Conservation (phyloP, 768 basidiomycete species). For the Russula earlei region DNA sequence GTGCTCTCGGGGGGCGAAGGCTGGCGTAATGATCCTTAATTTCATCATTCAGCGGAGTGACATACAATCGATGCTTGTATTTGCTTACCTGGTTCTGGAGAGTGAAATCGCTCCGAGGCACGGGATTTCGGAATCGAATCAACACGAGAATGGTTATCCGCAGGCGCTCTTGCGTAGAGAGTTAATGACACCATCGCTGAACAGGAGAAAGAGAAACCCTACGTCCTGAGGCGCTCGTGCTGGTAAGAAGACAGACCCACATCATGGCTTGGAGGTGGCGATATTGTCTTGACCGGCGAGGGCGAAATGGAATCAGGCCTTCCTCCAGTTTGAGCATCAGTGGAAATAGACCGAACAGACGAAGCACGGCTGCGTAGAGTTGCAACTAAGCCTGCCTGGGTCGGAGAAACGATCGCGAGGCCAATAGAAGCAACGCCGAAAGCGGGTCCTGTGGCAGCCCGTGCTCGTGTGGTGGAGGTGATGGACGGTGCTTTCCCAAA, state of each 20-base stretch:
- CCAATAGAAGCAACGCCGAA: not conserved
- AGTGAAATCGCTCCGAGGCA: not conserved
- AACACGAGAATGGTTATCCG: not conserved
- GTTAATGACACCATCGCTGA: not conserved
- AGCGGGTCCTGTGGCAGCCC: not conserved
- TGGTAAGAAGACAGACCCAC: not conserved
- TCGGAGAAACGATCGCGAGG: not conserved
- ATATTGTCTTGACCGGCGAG: constrained; percentile 6
- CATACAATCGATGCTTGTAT: not conserved
- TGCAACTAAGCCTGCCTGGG: not conserved
- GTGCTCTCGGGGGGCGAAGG: not conserved
- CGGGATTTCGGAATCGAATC: constrained; percentile 1
- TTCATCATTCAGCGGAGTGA: not conserved
- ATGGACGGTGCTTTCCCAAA: constrained; percentile 2
- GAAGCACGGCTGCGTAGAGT: not conserved
- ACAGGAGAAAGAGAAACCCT: not conserved
- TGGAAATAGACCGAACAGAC: not conserved
- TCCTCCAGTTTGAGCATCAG: not conserved
- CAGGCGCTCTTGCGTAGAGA: not conserved
- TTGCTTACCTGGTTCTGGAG: constrained; percentile 1
- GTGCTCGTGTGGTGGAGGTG: not conserved
- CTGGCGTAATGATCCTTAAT: constrained; percentile 1
- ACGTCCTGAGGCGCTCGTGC: constrained; percentile 11
- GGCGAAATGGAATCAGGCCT: not conserved
- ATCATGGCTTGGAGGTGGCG: not conserved